These are phyloP conservation scores for Mortierella antarctica DNA, from an alignment of 192 early-diverging fungal genomes.

Conservation along the genomic window DNA sequence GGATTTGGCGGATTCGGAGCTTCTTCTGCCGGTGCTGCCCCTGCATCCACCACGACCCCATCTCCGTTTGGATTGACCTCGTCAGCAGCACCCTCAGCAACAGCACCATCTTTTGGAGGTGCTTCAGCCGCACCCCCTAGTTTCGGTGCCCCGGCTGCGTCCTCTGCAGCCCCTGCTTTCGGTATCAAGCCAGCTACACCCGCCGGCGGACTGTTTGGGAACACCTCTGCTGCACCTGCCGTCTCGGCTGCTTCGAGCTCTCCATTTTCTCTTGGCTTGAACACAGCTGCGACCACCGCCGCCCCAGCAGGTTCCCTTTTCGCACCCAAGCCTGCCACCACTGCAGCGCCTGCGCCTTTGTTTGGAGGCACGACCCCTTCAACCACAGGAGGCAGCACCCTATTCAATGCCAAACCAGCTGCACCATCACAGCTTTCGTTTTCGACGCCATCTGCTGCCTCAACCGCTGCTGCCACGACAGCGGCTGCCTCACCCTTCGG, in stretches of 20 bases:
- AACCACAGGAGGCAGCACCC: slow-evolving; percentile 16
- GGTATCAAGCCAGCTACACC: slow-evolving; percentile 13
- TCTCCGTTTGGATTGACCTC: slow-evolving; percentile 14
- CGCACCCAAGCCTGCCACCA: slow-evolving; percentile 12
- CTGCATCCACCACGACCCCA: slow-evolving; percentile 5
- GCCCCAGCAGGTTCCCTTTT: slow-evolving; percentile 20
- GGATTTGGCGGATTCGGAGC: slow-evolving; percentile 20
- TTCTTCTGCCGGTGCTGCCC: slow-evolving; percentile 15
- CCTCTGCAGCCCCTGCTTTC: slow-evolving; percentile 5
- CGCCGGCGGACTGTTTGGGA: slow-evolving; percentile 24
- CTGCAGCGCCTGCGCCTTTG: slow-evolving; percentile 3
- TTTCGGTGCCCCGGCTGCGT: background rate
- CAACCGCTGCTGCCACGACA: slow-evolving; percentile 23
- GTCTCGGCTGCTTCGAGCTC: slow-evolving; percentile 33
- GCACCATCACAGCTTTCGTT: slow-evolving; percentile 22
- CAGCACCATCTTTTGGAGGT: slow-evolving; percentile 28
- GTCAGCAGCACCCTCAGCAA: background rate
- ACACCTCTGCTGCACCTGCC: slow-evolving; percentile 19
- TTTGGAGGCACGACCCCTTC: slow-evolving; percentile 10
- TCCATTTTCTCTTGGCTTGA: slow-evolving; percentile 31
- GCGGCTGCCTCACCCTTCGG: slow-evolving; percentile 25
- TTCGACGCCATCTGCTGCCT: slow-evolving; percentile 2
- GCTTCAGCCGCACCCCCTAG: slow-evolving; percentile 9
- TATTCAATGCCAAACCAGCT: slow-evolving; percentile 21
- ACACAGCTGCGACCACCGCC: slow-evolving; percentile 20